These are phyloP conservation scores for Lolium rigidum DNA, from an alignment of 176 grass and related monocot genomes.

Conservation along the genomic window DNA sequence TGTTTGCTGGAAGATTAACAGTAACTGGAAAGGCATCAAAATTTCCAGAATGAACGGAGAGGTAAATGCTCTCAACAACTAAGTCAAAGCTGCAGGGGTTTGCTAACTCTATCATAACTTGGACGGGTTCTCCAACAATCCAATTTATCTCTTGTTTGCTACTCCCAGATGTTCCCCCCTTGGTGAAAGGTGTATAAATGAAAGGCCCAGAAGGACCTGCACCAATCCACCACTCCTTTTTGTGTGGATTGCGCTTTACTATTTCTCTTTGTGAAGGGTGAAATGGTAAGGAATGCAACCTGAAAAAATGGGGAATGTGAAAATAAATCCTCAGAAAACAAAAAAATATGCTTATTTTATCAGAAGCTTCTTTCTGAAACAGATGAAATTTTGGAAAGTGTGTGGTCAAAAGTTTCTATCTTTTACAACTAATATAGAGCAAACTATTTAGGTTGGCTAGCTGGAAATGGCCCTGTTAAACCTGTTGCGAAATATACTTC, in stretches of 20 bases:
- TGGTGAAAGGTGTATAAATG: constrained; percentile 98
- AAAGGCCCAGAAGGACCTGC: constrained; percentile 91
- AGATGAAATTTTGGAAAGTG: neutral
- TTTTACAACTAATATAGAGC: neutral
- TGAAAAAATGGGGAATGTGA: constrained; percentile 42
- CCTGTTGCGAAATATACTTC: neutral
- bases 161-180: constrained; percentile 53
- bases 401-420: neutral
- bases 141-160: constrained; percentile 87
- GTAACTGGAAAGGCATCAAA: constrained; percentile 98
- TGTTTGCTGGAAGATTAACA: constrained; percentile 89
- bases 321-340: constrained; percentile 21
- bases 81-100: constrained; percentile 98
- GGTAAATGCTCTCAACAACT: constrained; percentile 94
- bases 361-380: constrained; percentile 12
- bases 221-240: constrained; percentile 99
- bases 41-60: constrained; percentile 96
- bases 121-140: constrained; percentile 97
- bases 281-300: constrained; percentile 94
- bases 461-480: neutral
- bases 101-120: constrained; percentile 98
- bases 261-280: constrained; percentile 95
- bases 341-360: constrained; percentile 13
- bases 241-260: constrained; percentile 86
- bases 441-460: neutral